Conservation (phyloP, 176 grass and related monocot species). For the Oryza rufipogon region DNA sequence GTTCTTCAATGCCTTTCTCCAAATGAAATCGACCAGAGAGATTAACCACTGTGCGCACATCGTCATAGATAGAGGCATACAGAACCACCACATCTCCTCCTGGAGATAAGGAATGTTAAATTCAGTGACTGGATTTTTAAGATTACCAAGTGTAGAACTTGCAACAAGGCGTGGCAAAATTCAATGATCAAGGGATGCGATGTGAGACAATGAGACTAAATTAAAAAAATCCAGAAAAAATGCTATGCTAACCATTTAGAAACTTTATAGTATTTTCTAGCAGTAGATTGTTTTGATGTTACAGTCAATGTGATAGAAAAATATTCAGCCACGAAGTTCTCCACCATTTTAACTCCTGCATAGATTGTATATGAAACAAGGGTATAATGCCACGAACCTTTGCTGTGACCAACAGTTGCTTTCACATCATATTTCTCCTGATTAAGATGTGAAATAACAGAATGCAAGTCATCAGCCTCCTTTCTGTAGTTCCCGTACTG, state of each 20-base stretch:
- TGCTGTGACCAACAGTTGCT: constrained; percentile 73
- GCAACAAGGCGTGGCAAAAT: neutral
- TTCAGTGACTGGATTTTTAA: neutral
- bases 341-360: neutral
- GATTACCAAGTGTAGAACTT: neutral
- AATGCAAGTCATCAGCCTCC: constrained; percentile 73
- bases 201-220: too few relatives aligned
- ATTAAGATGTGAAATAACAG: constrained; percentile 56
- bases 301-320: neutral
- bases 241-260: too few relatives aligned
- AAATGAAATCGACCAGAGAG: constrained; percentile 85
- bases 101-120: constrained; percentile 30
- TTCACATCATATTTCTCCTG: constrained; percentile 61
- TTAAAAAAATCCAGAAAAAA: too few relatives aligned
- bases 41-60: constrained; percentile 78
- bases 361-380: constrained; percentile 5
- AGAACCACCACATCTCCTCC: constrained; percentile 89
- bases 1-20: constrained; percentile 71
- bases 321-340: neutral
- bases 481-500: constrained; percentile 70
- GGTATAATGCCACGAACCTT: neutral
- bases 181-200: too few relatives aligned
- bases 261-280: too few relatives aligned
- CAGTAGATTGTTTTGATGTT: neutral
- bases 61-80: constrained; percentile 81